A percentile compares a stretch with the other conserved stretches of the same genome.
Evolutionary conservation across 805 yeast genomes (phyloP).

Genomic region (Myxozyma melibiosi): DNA sequence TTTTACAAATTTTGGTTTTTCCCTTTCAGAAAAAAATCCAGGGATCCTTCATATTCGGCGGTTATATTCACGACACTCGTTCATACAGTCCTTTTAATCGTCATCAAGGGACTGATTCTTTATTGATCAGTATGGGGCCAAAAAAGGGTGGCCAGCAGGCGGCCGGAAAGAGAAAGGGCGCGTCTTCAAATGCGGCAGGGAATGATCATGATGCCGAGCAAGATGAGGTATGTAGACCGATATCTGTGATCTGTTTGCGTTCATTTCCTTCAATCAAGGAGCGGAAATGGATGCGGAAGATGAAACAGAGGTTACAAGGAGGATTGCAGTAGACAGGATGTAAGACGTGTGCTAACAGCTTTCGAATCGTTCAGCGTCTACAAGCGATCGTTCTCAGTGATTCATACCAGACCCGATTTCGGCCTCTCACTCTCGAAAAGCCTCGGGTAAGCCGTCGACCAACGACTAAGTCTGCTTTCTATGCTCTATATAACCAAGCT

Average conservation of each 20-base stretch:
- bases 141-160: constrained; percentile 18
- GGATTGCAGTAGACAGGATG: too few species aligned
- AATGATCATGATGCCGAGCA: constrained; percentile 19
- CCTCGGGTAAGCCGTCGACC: constrained; percentile 68
- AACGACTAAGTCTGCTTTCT: too few species aligned
- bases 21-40: too few species aligned
- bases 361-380: constrained; percentile 51
- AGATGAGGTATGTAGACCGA: constrained; percentile 15
- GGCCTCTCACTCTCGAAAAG: constrained; percentile 81
- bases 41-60: too few species aligned
- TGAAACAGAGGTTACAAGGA: neutral
- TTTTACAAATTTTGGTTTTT: too few species aligned
- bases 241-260: neutral
- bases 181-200: constrained; percentile 7
- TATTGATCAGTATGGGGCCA: constrained; percentile 16
- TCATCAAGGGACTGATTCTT: neutral
- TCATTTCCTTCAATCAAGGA: neutral
- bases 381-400: constrained; percentile 96
- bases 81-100: neutral
- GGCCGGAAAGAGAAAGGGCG: constrained; percentile 12
- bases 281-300: neutral
- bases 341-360: too few species aligned
- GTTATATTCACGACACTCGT: too few species aligned
- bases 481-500: neutral
- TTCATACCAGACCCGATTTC: constrained; percentile 86